Evolutionary conservation across 805 yeast genomes (phyloP).

Genomic region (Yarrowia phangngaensis): DNA sequence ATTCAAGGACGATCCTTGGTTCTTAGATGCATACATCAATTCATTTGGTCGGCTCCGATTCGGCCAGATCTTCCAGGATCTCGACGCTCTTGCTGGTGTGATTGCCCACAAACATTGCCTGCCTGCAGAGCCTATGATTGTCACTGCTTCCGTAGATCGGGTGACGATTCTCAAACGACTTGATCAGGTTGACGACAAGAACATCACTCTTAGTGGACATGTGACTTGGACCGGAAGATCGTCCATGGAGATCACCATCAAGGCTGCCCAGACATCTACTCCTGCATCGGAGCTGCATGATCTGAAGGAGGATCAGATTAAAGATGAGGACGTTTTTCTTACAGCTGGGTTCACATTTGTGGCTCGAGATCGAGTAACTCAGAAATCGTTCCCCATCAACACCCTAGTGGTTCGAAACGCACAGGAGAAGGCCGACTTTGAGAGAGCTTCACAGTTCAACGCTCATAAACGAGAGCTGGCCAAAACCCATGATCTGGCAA

Average conservation of each 20-base stretch:
- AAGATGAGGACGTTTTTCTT: slow-evolving; percentile 66
- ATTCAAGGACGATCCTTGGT: slow-evolving; percentile 75
- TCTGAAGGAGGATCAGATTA: slow-evolving; percentile 51
- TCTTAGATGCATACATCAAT: slow-evolving; percentile 82
- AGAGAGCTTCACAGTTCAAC: slow-evolving; percentile 85
- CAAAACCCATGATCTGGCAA: slow-evolving; percentile 53
- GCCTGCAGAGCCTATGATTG: slow-evolving; percentile 93
- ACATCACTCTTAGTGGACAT: slow-evolving; percentile 80
- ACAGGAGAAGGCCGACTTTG: slow-evolving; percentile 75
- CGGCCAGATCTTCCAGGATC: slow-evolving; percentile 90
- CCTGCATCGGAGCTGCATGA: slow-evolving; percentile 51
- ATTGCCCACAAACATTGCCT: slow-evolving; percentile 88
- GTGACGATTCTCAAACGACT: slow-evolving; percentile 81
- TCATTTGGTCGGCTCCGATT: slow-evolving; percentile 88
- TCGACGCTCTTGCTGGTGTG: slow-evolving; percentile 90
- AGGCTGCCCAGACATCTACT: slow-evolving; percentile 72
- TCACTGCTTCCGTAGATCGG: slow-evolving; percentile 91
- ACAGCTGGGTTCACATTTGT: slow-evolving; percentile 93
- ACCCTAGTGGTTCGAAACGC: slow-evolving; percentile 70
- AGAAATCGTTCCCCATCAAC: slow-evolving; percentile 82
- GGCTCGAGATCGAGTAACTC: slow-evolving; percentile 92
- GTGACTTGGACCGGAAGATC: slow-evolving; percentile 94
- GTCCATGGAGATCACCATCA: slow-evolving; percentile 91
- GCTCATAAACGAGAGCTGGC: slow-evolving; percentile 80
- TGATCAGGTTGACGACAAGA: slow-evolving; percentile 69